Conservation (phyloP, 768 basidiomycete genomes). For the Butyriboletus loyo region DNA sequence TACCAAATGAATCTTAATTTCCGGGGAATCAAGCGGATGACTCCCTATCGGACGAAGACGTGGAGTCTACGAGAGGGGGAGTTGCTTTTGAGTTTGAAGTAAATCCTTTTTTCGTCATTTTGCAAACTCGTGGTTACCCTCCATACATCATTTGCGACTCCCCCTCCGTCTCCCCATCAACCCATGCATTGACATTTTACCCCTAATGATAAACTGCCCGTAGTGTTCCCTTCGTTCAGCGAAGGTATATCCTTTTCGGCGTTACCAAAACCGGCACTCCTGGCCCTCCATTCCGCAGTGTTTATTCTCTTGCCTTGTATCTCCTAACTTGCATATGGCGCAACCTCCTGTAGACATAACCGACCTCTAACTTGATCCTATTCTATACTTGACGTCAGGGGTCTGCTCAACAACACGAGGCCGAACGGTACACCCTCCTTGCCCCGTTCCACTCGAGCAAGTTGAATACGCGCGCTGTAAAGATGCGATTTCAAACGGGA, state of each 20-base stretch:
- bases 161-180: neutral
- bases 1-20: conserved; percentile 22
- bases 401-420: conserved; percentile 5
- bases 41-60: conserved; percentile 11
- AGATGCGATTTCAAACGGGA: conserved; percentile 42
- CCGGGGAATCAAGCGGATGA: conserved; percentile 7
- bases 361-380: neutral
- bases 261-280: neutral
- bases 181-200: neutral
- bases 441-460: conserved; percentile 36
- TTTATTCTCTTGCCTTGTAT: neutral
- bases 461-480: conserved; percentile 37
- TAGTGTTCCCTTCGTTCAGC: neutral
- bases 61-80: conserved; percentile 12
- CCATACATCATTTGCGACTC: neutral
- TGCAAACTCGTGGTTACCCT: neutral
- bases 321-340: conserved; percentile 1
- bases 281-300: neutral
- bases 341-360: conserved; percentile 8
- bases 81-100: conserved; percentile 21
- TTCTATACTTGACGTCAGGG: neutral
- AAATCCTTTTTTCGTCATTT: neutral
- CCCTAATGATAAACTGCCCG: neutral
- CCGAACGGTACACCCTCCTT: conserved; percentile 23
- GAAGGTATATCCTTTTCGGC: conserved; percentile 1